These are phyloP conservation scores for Tulasnella sp. DNA, from an alignment of 768 basidiomycete species.

Conservation along the genomic window DNA sequence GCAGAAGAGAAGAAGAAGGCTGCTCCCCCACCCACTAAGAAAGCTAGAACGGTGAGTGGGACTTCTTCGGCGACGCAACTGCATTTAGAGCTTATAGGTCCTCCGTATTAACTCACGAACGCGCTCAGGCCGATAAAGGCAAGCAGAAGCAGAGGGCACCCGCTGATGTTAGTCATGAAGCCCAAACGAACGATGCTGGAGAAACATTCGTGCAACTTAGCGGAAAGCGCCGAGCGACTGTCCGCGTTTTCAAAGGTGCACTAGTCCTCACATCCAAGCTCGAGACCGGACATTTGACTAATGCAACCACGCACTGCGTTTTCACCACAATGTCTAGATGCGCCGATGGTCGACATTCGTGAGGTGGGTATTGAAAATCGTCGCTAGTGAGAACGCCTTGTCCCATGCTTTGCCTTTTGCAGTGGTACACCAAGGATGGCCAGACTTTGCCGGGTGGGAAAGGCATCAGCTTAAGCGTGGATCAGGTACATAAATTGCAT, in stretches of 20 bases:
- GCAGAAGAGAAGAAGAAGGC: not conserved
- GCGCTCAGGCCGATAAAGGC: not conserved
- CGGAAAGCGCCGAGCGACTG: slow-evolving; percentile 25
- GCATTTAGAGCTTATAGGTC: not conserved
- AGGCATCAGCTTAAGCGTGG: slow-evolving; percentile 25
- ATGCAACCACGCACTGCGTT: not conserved
- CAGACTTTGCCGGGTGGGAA: slow-evolving; percentile 26
- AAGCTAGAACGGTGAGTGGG: slow-evolving; percentile 18
- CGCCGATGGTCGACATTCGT: slow-evolving; percentile 30
- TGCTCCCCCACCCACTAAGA: slow-evolving; percentile 12
- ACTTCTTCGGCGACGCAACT: not conserved
- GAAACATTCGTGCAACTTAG: slow-evolving; percentile 23
- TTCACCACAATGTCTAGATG: not conserved
- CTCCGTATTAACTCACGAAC: not conserved
- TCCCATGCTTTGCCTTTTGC: not conserved
- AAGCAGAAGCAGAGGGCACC: slow-evolving; percentile 13
- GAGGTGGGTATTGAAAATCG: slow-evolving; percentile 19
- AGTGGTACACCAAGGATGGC: slow-evolving; percentile 24
- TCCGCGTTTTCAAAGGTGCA: slow-evolving; percentile 27
- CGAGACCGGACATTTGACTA: not conserved
- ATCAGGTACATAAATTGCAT: slow-evolving; percentile 21
- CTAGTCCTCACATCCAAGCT: not conserved
- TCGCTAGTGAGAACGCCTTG: not conserved
- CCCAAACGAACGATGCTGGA: slow-evolving; percentile 10
- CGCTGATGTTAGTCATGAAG: not conserved